Percentiles rank a stretch among this genome's conserved stretches.
Evolutionary conservation across 768 basidiomycete species (phyloP).

Genomic region (Collybia nuda): DNA sequence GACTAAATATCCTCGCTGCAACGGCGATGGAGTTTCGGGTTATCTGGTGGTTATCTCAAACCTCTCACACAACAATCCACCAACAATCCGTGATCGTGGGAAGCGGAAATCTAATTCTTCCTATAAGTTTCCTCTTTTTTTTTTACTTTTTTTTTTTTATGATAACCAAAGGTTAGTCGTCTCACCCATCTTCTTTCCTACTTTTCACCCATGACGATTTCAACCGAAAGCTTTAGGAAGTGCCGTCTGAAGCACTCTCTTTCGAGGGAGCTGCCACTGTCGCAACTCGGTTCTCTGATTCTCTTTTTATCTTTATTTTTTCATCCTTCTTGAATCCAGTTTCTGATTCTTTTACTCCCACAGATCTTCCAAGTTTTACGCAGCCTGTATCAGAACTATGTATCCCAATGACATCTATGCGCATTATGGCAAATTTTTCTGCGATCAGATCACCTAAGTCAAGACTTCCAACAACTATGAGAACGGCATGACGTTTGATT

Average conservation of each 20-base stretch:
- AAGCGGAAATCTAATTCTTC: not conserved
- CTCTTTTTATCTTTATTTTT: conserved; percentile 13
- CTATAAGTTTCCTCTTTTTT: not conserved
- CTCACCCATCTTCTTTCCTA: not conserved
- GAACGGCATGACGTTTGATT: too few species aligned
- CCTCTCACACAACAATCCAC: not conserved
- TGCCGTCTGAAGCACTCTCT: conserved; percentile 53
- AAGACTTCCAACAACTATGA: too few species aligned
- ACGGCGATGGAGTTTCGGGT: not conserved
- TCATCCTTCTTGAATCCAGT: not conserved
- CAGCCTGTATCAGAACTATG: too few species aligned
- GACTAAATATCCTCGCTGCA: too few species aligned
- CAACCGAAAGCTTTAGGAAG: conserved; percentile 56
- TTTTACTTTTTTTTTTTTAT: not conserved
- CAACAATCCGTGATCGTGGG: not conserved
- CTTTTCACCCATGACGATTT: conserved; percentile 37
- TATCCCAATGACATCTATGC: too few species aligned
- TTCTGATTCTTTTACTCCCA: too few species aligned
- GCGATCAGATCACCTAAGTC: too few species aligned
- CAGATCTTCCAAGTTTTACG: too few species aligned
- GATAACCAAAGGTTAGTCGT: conserved; percentile 1
- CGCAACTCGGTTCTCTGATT: conserved; percentile 58
- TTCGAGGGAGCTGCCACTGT: conserved; percentile 34
- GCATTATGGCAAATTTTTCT: too few species aligned
- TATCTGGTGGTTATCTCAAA: conserved; percentile 1